These are phyloP conservation scores for Cryptococcus deneoformans DNA, from an alignment of 1,284 basidiomycete genomes.

Conservation along the genomic window DNA sequence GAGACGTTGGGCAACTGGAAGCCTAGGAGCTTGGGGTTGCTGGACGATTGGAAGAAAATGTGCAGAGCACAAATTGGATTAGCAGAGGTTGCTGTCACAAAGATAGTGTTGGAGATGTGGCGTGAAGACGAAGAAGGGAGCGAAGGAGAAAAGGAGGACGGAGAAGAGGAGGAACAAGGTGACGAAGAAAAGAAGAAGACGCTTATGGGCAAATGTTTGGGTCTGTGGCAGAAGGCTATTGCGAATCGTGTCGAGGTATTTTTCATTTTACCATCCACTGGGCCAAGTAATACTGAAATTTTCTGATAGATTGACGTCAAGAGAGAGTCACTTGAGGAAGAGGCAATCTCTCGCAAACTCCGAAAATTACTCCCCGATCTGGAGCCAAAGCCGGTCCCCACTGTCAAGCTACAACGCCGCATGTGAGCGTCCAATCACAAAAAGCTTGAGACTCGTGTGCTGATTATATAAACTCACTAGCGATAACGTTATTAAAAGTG, in stretches of 20 bases:
- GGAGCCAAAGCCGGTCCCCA: constrained; percentile 40
- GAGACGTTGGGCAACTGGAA: constrained; percentile 78
- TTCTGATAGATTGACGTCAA: constrained; percentile 48
- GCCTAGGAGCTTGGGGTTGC: constrained; percentile 78
- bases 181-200: constrained; percentile 62
- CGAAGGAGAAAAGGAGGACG: constrained; percentile 36
- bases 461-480: constrained; percentile 48
- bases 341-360: constrained; percentile 49
- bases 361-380: constrained; percentile 54
- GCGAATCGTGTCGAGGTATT: constrained; percentile 70
- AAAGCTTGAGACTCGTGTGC: not conserved
- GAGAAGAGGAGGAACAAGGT: constrained; percentile 57
- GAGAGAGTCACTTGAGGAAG: constrained; percentile 52
- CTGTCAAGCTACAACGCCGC: constrained; percentile 62
- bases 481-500: constrained; percentile 78
- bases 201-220: constrained; percentile 63
- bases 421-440: constrained; percentile 55
- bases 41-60: constrained; percentile 76
- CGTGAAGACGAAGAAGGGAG: constrained; percentile 13
- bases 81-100: constrained; percentile 85
- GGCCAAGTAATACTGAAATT: not conserved
- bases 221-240: constrained; percentile 77
- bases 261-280: not conserved
- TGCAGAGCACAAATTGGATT: constrained; percentile 66
- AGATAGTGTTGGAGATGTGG: constrained; percentile 62